These are phyloP conservation scores for Leccinum boreale DNA, from an alignment of 768 basidiomycete genomes.

Conservation along the genomic window DNA sequence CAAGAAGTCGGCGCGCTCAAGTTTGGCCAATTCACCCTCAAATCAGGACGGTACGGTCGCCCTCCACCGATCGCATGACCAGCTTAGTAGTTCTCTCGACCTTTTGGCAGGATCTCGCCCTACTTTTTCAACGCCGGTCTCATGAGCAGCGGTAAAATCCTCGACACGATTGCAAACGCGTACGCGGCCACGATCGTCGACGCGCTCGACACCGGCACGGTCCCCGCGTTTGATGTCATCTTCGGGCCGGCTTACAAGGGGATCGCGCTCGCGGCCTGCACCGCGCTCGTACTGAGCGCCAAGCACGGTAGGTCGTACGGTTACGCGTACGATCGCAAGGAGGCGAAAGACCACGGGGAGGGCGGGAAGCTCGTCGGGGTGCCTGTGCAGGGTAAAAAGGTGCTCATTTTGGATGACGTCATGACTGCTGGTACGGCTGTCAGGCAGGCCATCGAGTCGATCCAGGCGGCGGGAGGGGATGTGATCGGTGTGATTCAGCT, in stretches of 20 bases:
- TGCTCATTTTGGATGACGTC: conserved; percentile 94
- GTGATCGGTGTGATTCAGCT: conserved; percentile 87
- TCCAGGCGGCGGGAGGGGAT: conserved; percentile 65
- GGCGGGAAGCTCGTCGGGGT: conserved; percentile 90
- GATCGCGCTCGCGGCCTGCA: conserved; percentile 87
- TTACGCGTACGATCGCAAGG: conserved; percentile 92
- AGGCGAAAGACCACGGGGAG: conserved; percentile 94
- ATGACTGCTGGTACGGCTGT: conserved; percentile 93
- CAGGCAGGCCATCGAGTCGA: conserved; percentile 74
- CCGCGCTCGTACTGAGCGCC: conserved; percentile 70
- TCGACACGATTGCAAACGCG: conserved; percentile 71
- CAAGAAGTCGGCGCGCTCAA: conserved; percentile 73
- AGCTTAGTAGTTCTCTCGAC: background rate
- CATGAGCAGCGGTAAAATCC: conserved; percentile 78
- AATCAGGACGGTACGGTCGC: conserved; percentile 80
- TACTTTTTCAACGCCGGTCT: conserved; percentile 98
- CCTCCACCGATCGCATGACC: background rate
- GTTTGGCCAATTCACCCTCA: conserved; percentile 91
- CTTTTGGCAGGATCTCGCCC: conserved; percentile 65
- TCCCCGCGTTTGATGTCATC: conserved; percentile 69
- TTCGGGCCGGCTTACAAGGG: conserved; percentile 99
- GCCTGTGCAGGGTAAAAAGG: conserved; percentile 71
- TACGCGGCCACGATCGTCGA: conserved; percentile 80
- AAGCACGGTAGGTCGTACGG: conserved; percentile 65
- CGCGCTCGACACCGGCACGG: conserved; percentile 25